phyloP scores from a whole-genome alignment of 768 basidiomycete species.

The Rhodotorula diobovata region DNA sequence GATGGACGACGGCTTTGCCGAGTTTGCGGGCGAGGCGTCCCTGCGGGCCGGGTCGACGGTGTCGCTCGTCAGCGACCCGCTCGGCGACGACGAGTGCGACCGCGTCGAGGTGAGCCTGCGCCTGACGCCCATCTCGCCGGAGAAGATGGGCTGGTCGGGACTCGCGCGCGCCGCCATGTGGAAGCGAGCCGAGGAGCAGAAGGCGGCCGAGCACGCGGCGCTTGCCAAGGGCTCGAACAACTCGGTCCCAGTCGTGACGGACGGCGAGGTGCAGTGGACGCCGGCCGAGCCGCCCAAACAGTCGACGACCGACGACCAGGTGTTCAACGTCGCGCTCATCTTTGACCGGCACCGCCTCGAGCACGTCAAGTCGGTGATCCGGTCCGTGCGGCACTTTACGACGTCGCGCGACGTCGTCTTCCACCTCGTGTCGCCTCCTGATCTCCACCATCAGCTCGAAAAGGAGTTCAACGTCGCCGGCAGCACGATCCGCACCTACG shows the following conservation, averaged over 20 bases:
- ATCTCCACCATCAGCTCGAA: conserved; percentile 19
- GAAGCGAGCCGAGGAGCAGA: not conserved
- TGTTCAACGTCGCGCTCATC: conserved; percentile 38
- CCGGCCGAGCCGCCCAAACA: not conserved
- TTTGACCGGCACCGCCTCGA: conserved; percentile 35
- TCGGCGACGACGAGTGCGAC: conserved; percentile 35
- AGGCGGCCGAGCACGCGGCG: not conserved
- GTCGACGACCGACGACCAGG: conserved; percentile 7
- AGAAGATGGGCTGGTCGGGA: conserved; percentile 32
- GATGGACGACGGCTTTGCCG: conserved; percentile 22
- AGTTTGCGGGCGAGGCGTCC: conserved; percentile 14
- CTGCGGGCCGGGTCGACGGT: conserved; percentile 17
- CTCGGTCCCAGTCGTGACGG: too few species aligned
- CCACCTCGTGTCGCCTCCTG: conserved; percentile 32
- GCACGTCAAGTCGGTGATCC: conserved; percentile 37
- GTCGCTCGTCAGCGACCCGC: conserved; percentile 28
- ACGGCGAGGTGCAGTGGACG: not conserved
- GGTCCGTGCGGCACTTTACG: conserved; percentile 27
- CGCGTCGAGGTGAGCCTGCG: conserved; percentile 24
- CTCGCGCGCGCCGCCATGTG: conserved; percentile 9
- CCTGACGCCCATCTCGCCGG: conserved; percentile 26
- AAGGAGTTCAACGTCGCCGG: conserved; percentile 12
- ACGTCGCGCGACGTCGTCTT: conserved; percentile 25
- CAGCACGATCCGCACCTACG: conserved; percentile 27
- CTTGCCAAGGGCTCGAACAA: not conserved